Evolutionary conservation across 495 filamentous ascomycete genomes (phyloP).

Genomic region (Hyaloscypha bicolor): DNA sequence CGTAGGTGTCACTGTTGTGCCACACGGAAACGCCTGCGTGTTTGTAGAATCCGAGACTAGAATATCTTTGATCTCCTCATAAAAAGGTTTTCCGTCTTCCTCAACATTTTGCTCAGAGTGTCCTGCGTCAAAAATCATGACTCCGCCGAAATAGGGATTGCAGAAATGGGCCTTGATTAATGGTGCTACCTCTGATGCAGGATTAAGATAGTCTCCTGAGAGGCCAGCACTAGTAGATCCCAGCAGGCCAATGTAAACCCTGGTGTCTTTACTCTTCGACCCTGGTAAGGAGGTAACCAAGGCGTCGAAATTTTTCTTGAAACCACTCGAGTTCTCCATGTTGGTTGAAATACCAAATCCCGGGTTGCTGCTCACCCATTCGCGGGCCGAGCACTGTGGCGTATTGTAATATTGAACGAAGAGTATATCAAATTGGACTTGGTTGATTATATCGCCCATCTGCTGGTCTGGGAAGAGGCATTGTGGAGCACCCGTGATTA

Average conservation of each 20-base stretch:
- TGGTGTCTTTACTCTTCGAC: slow-evolving; percentile 41
- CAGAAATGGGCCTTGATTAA: slow-evolving; percentile 54
- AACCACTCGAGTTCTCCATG: background rate
- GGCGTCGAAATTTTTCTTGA: slow-evolving; percentile 29
- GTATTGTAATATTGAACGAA: slow-evolving; percentile 65
- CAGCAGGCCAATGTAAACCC: slow-evolving; percentile 45
- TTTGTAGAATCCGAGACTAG: too few relatives aligned
- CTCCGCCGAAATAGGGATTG: slow-evolving; percentile 62
- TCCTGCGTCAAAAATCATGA: slow-evolving; percentile 76
- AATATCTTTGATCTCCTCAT: too few relatives aligned
- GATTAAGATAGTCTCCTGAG: slow-evolving; percentile 24
- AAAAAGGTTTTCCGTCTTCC: too few relatives aligned
- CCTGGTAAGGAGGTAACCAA: slow-evolving; percentile 39
- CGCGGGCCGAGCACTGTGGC: slow-evolving; percentile 52
- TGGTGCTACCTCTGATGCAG: slow-evolving; percentile 46
- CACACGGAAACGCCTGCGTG: too few relatives aligned
- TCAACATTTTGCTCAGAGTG: slow-evolving; percentile 3
- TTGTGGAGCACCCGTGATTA: slow-evolving; percentile 60
- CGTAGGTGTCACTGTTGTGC: too few relatives aligned
- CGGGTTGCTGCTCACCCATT: slow-evolving; percentile 39
- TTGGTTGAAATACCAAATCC: background rate
- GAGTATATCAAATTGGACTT: slow-evolving; percentile 60
- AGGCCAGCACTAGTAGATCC: slow-evolving; percentile 31
- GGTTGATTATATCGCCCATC: slow-evolving; percentile 55
- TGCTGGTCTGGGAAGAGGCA: slow-evolving; percentile 56